Evolutionary conservation across 2,329 filamentous ascomycete species (phyloP).

Genomic region (Fusarium citri): DNA sequence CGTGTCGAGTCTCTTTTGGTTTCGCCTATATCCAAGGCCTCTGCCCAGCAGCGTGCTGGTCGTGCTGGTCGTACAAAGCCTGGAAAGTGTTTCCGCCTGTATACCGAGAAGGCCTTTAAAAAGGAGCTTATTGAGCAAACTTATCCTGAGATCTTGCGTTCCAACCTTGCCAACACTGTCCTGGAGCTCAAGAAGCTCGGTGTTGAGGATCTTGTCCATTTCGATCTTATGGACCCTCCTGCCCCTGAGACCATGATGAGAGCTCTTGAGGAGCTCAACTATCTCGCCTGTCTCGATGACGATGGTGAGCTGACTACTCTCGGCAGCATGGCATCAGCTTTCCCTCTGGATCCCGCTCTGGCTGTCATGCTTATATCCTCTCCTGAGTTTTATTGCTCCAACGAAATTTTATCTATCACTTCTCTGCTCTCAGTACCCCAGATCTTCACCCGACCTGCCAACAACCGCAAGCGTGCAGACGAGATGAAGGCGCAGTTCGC

Average conservation of each 20-base stretch:
- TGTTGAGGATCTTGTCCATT: slow-evolving; percentile 94
- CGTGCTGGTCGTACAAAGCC: slow-evolving; percentile 98
- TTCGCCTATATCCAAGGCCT: slow-evolving; percentile 97
- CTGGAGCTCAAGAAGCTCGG: slow-evolving; percentile 97
- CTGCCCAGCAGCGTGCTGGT: slow-evolving; percentile 96
- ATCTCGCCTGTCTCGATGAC: slow-evolving; percentile 94
- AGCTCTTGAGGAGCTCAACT: slow-evolving; percentile 96
- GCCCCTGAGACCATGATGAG: slow-evolving; percentile 99
- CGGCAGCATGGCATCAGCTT: slow-evolving; percentile 90
- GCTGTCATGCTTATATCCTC: slow-evolving; percentile 98
- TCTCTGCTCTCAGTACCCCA: slow-evolving; percentile 94
- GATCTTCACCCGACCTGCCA: slow-evolving; percentile 88
- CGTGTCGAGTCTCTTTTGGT: slow-evolving; percentile 97
- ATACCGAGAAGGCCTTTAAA: slow-evolving; percentile 96
- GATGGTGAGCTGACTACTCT: slow-evolving; percentile 92
- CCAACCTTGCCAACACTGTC: slow-evolving; percentile 94
- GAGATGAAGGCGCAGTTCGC: slow-evolving; percentile 97
- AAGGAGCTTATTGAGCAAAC: slow-evolving; percentile 98
- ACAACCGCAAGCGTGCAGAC: slow-evolving; percentile 88
- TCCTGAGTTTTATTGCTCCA: slow-evolving; percentile 98
- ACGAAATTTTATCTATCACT: slow-evolving; percentile 96
- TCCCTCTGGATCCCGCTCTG: slow-evolving; percentile 91
- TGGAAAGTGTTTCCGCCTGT: slow-evolving; percentile 97
- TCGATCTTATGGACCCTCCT: slow-evolving; percentile 98
- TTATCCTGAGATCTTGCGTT: slow-evolving; percentile 93